These are phyloP conservation scores for Backusella circina DNA, from an alignment of 192 early-diverging fungal species.

Conservation along the genomic window DNA sequence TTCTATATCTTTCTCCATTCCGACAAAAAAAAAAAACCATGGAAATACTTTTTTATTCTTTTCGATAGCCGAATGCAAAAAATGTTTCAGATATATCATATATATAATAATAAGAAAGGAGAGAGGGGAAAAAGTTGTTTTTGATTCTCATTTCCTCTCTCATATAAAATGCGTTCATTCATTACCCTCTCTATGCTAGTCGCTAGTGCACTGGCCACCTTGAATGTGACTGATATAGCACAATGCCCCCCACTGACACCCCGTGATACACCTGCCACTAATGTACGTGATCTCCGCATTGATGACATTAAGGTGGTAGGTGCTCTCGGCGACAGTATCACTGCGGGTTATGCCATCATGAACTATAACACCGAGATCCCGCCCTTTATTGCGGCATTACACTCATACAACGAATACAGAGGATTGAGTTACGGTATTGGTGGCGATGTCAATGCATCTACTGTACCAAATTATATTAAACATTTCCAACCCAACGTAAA, in stretches of 20 bases:
- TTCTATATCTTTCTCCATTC: not conserved
- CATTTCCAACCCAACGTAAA: slow-evolving; percentile 34
- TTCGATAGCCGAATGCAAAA: not conserved
- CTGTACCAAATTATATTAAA: slow-evolving; percentile 42
- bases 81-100: not conserved
- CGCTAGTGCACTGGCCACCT: not conserved
- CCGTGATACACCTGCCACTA: slow-evolving; percentile 17
- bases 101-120: not conserved
- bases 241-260: slow-evolving; percentile 42
- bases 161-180: not conserved
- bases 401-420: slow-evolving; percentile 38
- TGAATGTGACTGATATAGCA: not conserved
- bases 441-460: slow-evolving; percentile 39
- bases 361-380: slow-evolving; percentile 21
- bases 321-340: slow-evolving; percentile 57
- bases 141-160: not conserved
- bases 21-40: not conserved
- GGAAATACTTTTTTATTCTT: not conserved
- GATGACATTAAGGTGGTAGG: slow-evolving; percentile 56
- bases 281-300: slow-evolving; percentile 46
- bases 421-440: slow-evolving; percentile 50
- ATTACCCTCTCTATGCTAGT: not conserved
- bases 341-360: slow-evolving; percentile 46
- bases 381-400: slow-evolving; percentile 6
- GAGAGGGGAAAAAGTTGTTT: too few relatives aligned